Evolutionary conservation across 306 rosid species (phyloP), one percentile per base, ranked within the genome.

Genomic region (Macrotyloma uniflorum): DNA sequence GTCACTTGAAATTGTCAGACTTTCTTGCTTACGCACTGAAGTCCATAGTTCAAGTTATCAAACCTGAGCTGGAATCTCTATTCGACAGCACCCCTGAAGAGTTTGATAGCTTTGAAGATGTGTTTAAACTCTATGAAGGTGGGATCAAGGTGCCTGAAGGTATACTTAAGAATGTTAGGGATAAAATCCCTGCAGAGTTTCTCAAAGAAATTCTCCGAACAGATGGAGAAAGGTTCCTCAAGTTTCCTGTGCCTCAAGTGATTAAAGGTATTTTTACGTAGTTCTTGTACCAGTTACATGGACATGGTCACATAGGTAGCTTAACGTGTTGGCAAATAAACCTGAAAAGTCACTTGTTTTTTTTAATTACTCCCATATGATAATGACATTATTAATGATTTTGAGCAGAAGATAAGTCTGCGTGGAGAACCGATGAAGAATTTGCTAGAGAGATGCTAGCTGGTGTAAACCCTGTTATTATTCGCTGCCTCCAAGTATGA

Each of bases 371-470:
- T 42, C 4, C 12, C 12, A 38, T 35, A 50, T 19, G 75, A 63
- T 67, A 42, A 16, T 77, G 47, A 1, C 35, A 72, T 85, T 67
- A 63, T 53, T 71, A 14, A 79, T 83, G 67, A 69, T 77, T 78
- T 80, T 79, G 88, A 59, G 79, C 75, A 94, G 98, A 88, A 80
- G 87, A 89, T 72, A 84, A 74, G 80, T 79, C 85, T 26, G 92
- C 95, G 8, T 94, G 98, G 97, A 88, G 90, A 57, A 89, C 95
- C 0, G 98, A 94, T 30, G 93, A 94, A 70, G 97, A 94, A 74
- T 92, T 94, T 81, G 86, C 95, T 5, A 90, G 97, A 85, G 97
- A 94, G 78, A 90, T 94, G 95, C 55, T 94, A 50, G 98, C 98
- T 1, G 98, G 98, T 70, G 80, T 90, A 20, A 83, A 92, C 78